phyloP scores from a whole-genome alignment of 1,284 basidiomycete genomes.

The Schizophyllum commune region DNA sequence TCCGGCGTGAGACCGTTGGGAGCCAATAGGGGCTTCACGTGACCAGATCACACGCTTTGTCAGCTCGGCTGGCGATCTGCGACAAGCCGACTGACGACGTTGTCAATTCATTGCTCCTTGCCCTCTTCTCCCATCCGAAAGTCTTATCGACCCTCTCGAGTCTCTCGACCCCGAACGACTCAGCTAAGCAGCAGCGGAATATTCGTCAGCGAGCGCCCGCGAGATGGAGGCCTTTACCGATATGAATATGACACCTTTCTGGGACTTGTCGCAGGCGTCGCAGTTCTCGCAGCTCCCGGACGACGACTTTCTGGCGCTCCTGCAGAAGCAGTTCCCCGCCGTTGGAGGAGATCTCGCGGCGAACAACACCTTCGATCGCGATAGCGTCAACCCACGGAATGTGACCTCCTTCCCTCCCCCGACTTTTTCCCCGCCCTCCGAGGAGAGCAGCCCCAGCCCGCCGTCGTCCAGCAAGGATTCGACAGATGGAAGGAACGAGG shows the following conservation, averaged over 20 bases:
- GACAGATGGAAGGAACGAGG: constrained; percentile 24
- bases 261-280: constrained; percentile 58
- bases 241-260: constrained; percentile 34
- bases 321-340: constrained; percentile 63
- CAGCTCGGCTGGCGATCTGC: neutral
- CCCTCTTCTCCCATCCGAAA: too few relatives aligned
- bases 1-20: neutral
- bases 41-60: neutral
- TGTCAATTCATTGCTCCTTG: neutral
- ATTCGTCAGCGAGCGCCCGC: neutral
- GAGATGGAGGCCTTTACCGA: neutral
- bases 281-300: constrained; percentile 62
- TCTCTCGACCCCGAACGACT: too few relatives aligned
- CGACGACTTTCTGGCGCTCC: constrained; percentile 68
- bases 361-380: constrained; percentile 17
- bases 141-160: too few relatives aligned
- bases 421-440: constrained; percentile 43
- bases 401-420: constrained; percentile 36
- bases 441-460: constrained; percentile 72
- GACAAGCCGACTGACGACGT: neutral
- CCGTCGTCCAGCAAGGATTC: constrained; percentile 33
- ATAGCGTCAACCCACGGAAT: constrained; percentile 52
- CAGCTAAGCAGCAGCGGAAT: neutral
- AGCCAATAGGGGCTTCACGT: neutral
- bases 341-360: constrained; percentile 16